Evolutionary conservation across 2,329 filamentous ascomycete genomes (phyloP), one percentile per base, ranked within the genome.

Genomic region (Botryosphaeria dothidea): DNA sequence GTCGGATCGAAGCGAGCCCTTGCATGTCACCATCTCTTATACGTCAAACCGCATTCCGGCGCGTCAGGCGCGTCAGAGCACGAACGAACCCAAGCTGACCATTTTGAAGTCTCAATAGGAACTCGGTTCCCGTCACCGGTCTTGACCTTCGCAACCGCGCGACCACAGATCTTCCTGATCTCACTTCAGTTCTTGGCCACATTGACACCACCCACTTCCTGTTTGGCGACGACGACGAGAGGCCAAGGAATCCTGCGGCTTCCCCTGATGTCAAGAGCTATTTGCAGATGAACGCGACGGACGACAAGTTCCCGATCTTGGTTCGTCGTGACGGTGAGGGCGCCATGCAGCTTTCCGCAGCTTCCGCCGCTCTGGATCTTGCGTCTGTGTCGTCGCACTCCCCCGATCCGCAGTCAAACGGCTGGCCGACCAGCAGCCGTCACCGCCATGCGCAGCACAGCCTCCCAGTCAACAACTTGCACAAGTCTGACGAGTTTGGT

Each of bases 271-370:
- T 90, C 69, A 89, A 88, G 73, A 88, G 85, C 68, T 90, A 89
- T 76, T 83, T 92, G 68, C 86, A 89, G 75, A 86, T 91, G 79
- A 88, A 89, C 64, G 87, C 88, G 68, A 88, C 87, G 57, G 90
- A 96, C 72, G 92, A 97, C 76, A 90, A 88, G 73, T 98, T 97
- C 72, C 93, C 93, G 31, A 93, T 94, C 67, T 85, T 95, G 68
- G 57, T 92, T 72, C 87, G 90, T 64, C 88, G 88, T 68, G 82
- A 85, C 68, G 79, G 81, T 77, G 80, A 84, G 78, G 78, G 79
- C 74, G 67, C 74, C 66, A 76, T 79, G 75, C 81, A 95, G 88
- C 83, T 94, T 67, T 93, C 92, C 75, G 88, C 91, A 64, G 93
- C 92, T 67, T 92, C 91, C 70, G 88, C 91, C 74, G 90, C 92